Base-by-base conservation (phyloP, 140 eudicot species). In the Stevia rebaudiana region DNA sequence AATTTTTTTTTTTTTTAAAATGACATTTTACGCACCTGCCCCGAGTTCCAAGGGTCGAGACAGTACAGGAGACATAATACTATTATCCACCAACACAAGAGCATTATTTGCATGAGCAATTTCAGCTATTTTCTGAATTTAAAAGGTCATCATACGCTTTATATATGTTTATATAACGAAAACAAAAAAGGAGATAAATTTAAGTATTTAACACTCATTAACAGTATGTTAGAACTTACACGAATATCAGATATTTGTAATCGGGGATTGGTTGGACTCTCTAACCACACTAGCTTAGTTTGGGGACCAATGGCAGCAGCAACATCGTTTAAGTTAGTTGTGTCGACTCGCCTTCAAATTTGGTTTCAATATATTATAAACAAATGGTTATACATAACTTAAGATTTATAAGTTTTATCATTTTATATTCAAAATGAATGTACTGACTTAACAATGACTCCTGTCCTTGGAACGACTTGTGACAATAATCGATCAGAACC, bases 181-280 rank as follows among this genome's bases (percentile, higher is more conserved):
- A 17, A 44, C 19, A 47, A 44, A 58, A 11, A 47, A 72, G 7
- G 16, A 2, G n/a, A 37, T 36, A 5, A 33, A 39, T 6, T 25
- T 74, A n/a, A n/a, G n/a, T n/a, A n/a, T n/a, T n/a, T n/a, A n/a
- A n/a, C n/a, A n/a, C n/a, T n/a, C n/a, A n/a, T n/a, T 22, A n/a
- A 61, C 28, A 31, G 22, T 51, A 58, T 40, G 31, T 51, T 57
- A 75, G 2, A 60, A 53, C 94, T 51, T 78, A 94, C 99, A 75
- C 82, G 90, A 69, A 94, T 88, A 76, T 94, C 97, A 55, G 95
- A 83, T 30, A 94, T 83, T 71, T 88, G 95, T 74, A 77, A 89
- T 46, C 97, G 80, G 15, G 99, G 99, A 71, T 94, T 94, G 43
- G 99, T 85, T 68, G 99, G 99, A 70, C 94, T 88, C 79, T 94